A percentile compares a stretch with the other conserved stretches of the same genome.
Evolutionary conservation across 306 rosid genomes (phyloP).

Genomic region (Gastrolobium villosum): DNA sequence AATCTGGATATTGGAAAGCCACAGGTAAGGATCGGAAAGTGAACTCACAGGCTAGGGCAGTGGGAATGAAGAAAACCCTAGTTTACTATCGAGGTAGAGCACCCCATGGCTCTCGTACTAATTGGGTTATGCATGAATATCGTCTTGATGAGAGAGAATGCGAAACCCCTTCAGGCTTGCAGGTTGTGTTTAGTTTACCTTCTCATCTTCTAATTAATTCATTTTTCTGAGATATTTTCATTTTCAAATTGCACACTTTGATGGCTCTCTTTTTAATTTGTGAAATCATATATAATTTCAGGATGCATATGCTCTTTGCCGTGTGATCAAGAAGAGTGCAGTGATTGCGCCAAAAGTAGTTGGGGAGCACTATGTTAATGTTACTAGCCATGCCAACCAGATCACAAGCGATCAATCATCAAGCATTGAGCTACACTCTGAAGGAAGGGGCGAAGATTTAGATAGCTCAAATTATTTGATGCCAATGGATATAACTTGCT

Average conservation of each 20-base stretch:
- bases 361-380: slow-evolving; percentile 62
- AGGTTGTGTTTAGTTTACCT: slow-evolving; percentile 49
- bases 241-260: slow-evolving; percentile 2
- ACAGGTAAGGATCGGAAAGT: slow-evolving; percentile 94
- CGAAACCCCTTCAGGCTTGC: slow-evolving; percentile 68
- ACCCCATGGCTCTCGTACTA: slow-evolving; percentile 88
- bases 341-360: slow-evolving; percentile 66
- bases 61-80: slow-evolving; percentile 95
- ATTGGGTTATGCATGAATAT: slow-evolving; percentile 97
- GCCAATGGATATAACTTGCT: slow-evolving; percentile 45
- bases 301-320: slow-evolving; percentile 96
- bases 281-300: slow-evolving; percentile 33
- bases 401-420: slow-evolving; percentile 71
- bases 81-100: slow-evolving; percentile 95
- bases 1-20: slow-evolving; percentile 96
- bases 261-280: background rate
- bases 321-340: slow-evolving; percentile 82
- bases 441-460: slow-evolving; percentile 77
- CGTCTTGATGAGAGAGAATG: slow-evolving; percentile 92
- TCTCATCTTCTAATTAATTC: background rate
- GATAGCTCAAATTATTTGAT: slow-evolving; percentile 68
- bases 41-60: slow-evolving; percentile 68
- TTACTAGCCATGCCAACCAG: slow-evolving; percentile 54
- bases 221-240: background rate
- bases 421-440: slow-evolving; percentile 73